Base-by-base conservation (phyloP, 2,329 filamentous ascomycete species). In the Exophiala aquamarina region DNA sequence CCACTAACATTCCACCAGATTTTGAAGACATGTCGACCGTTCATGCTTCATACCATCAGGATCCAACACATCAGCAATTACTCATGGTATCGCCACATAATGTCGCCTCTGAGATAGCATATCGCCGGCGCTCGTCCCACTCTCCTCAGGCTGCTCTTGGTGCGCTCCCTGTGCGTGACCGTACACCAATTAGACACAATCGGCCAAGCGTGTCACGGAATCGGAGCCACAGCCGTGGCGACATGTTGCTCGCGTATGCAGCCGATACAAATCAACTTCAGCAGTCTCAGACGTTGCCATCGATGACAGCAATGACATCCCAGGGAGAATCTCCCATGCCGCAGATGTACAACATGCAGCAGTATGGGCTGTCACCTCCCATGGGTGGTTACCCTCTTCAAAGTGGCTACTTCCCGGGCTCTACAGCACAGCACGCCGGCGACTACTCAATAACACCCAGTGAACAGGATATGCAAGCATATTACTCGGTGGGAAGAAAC, bases 101-200 rank as follows among this genome's bases (percentile, higher is more conserved):
- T 15, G 33, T 40, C 15, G 39, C 29, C 14, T 44, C 45, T n/a
- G 49, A 52, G 14, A 21, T 44, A n/a, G 17, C 36, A 11, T 52
- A 44, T 42, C 45, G 43, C 15, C 35, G 49, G 17, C 52, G 41
- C 20, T 47, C 52, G 10, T 52, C 52, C 17, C 41, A 47, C 26
- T 55, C 52, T 11, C 52, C 52, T 17, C 52, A 47, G 37, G 39
- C 45, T 21, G 36, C 18, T 10, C 15, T 47, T 33, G 41, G 40
- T 15, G 39, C 42, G 15, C 33, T 40, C 3, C 19, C 41, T 21
- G 23, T 41, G 26, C 49, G 52, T 38, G 52, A 58, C 31, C 45
- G 56, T 17, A 59, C 57, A 6, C 57, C 57, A 9, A 58, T 59
- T 33, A 51, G 51, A 43, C 57, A 58, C 41, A 41, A 52, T 20